These are phyloP conservation scores for Mycena polygramma DNA, from an alignment of 768 basidiomycete genomes.

Conservation along the genomic window DNA sequence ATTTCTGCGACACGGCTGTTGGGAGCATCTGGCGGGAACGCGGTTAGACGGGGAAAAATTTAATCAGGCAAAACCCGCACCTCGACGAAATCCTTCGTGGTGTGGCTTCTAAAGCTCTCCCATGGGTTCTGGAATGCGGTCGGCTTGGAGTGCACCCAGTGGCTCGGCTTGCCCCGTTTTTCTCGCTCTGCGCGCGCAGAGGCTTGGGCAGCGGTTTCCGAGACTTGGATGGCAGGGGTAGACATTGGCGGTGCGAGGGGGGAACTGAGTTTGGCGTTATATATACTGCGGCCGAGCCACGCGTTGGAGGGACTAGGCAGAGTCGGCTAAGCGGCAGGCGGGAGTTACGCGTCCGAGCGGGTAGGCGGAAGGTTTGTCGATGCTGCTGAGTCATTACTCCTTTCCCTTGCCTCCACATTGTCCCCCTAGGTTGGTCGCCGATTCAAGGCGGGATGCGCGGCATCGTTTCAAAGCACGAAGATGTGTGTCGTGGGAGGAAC, in stretches of 20 bases:
- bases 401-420: no score
- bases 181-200: slow-evolving; percentile 27
- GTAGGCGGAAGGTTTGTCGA: no score
- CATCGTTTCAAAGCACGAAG: no score
- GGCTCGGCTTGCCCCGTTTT: slow-evolving; percentile 40
- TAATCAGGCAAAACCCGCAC: slow-evolving; percentile 9
- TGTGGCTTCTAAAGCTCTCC: slow-evolving; percentile 41
- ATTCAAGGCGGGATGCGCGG: no score
- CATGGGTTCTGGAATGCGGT: slow-evolving; percentile 48
- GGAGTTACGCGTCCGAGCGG: no score
- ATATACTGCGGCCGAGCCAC: neutral
- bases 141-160: slow-evolving; percentile 44
- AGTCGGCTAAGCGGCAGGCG: no score
- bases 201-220: slow-evolving; percentile 31
- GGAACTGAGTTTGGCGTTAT: neutral
- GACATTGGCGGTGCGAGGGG: slow-evolving; percentile 19
- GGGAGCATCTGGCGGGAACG: slow-evolving; percentile 6
- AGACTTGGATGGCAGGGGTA: slow-evolving; percentile 18
- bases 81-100: slow-evolving; percentile 30
- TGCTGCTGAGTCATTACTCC: no score
- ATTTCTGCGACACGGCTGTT: neutral
- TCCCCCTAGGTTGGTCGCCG: no score
- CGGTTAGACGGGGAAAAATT: neutral
- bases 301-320: neutral
- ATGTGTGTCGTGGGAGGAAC: no score